These are phyloP conservation scores for Lentinula aciculospora DNA, from an alignment of 768 basidiomycete genomes.

Conservation along the genomic window DNA sequence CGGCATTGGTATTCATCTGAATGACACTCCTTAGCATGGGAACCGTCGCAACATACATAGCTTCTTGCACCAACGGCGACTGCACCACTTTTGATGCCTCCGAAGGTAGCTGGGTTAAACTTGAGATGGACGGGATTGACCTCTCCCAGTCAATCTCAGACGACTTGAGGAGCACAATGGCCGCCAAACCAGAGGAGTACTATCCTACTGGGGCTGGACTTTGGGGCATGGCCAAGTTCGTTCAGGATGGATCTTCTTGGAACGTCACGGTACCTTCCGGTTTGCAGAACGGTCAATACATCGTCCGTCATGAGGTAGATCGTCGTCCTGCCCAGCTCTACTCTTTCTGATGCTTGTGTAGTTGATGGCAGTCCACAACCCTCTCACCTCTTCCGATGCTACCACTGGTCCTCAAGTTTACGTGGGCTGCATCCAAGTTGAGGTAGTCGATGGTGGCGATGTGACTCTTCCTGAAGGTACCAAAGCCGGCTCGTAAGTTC, in stretches of 20 bases:
- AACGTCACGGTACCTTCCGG: slow-evolving; percentile 15
- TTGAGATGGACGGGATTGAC: slow-evolving; percentile 17
- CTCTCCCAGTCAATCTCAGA: slow-evolving; percentile 15
- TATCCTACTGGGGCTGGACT: slow-evolving; percentile 14
- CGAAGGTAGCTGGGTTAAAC: slow-evolving; percentile 18
- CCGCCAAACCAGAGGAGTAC: slow-evolving; percentile 16
- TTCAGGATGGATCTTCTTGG: slow-evolving; percentile 16
- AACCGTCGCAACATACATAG: slow-evolving; percentile 18
- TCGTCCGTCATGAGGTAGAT: slow-evolving; percentile 17
- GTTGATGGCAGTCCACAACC: slow-evolving; percentile 16
- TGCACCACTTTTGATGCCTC: slow-evolving; percentile 18
- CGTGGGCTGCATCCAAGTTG: slow-evolving; percentile 11
- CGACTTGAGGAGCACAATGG: slow-evolving; percentile 15
- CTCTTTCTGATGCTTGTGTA: not conserved
- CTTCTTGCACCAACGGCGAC: slow-evolving; percentile 16
- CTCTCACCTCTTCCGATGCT: slow-evolving; percentile 13
- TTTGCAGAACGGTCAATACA: slow-evolving; percentile 18
- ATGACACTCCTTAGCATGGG: slow-evolving; percentile 14
- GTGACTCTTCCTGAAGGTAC: slow-evolving; percentile 5
- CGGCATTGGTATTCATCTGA: not conserved
- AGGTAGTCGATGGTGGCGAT: slow-evolving; percentile 5
- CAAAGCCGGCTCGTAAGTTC: slow-evolving; percentile 4
- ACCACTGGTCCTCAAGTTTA: slow-evolving; percentile 18
- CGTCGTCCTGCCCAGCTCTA: not conserved
- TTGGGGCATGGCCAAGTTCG: slow-evolving; percentile 21